Conservation (phyloP, 1,284 basidiomycete genomes). For the Ustilago vetiveriae region DNA sequence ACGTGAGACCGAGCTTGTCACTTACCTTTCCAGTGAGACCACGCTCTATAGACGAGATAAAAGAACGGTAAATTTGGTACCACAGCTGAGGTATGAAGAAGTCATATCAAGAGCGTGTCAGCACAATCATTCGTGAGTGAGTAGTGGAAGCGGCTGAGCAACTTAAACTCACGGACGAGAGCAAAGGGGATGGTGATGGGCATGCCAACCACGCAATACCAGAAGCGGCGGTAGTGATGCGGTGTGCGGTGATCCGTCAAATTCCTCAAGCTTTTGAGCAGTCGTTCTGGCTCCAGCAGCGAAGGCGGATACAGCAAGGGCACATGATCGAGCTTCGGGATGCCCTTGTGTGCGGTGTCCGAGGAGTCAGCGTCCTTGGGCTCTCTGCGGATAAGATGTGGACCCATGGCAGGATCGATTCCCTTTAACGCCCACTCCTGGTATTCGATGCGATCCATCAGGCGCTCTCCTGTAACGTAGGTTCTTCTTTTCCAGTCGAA, state of each 20-base stretch:
- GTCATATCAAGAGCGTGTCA: neutral
- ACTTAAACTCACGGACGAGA: constrained; percentile 55
- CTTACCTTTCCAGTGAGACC: constrained; percentile 60
- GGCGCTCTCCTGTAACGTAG: constrained; percentile 54
- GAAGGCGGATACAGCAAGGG: constrained; percentile 58
- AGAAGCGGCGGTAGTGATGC: constrained; percentile 54
- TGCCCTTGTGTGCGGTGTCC: neutral
- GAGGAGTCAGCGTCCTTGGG: constrained; percentile 6
- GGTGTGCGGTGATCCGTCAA: constrained; percentile 53
- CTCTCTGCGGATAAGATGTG: constrained; percentile 24
- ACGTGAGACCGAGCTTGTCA: neutral
- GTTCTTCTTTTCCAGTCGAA: constrained; percentile 63
- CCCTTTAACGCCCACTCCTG: constrained; percentile 66
- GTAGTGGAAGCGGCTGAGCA: no score
- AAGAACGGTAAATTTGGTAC: constrained; percentile 65
- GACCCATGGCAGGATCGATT: constrained; percentile 59
- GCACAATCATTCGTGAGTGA: no score
- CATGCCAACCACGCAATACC: constrained; percentile 58
- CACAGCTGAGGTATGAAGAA: constrained; percentile 31
- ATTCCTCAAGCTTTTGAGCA: constrained; percentile 46
- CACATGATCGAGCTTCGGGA: constrained; percentile 38
- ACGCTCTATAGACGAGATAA: constrained; percentile 65
- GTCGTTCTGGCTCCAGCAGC: constrained; percentile 29
- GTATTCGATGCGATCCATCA: constrained; percentile 66
- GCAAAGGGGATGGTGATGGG: constrained; percentile 62